Evolutionary conservation across 2,329 filamentous ascomycete species (phyloP).

Genomic region (Capronia americana): DNA sequence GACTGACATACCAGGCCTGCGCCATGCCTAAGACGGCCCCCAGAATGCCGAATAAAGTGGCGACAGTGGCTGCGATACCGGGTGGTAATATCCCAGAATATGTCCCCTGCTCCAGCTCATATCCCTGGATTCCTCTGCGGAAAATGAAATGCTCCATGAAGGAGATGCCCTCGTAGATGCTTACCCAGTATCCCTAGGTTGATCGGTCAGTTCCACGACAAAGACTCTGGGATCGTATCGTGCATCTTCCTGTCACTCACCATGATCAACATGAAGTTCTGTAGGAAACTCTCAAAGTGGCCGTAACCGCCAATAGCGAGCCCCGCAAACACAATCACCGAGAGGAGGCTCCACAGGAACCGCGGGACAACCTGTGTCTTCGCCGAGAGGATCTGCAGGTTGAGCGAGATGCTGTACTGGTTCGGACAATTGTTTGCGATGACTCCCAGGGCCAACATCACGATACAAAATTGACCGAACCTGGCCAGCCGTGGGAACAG

Average conservation of each 20-base stretch:
- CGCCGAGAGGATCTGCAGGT: constrained; percentile 69
- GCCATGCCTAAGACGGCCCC: constrained; percentile 71
- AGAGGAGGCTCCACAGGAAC: constrained; percentile 68
- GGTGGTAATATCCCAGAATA: constrained; percentile 63
- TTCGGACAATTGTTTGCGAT: constrained; percentile 61
- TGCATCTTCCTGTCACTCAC: not conserved
- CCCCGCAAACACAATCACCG: constrained; percentile 67
- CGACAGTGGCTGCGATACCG: constrained; percentile 65
- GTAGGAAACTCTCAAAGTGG: constrained; percentile 68
- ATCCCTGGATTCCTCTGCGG: constrained; percentile 56
- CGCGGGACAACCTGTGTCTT: constrained; percentile 66
- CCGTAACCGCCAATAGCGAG: constrained; percentile 69
- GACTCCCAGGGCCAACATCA: constrained; percentile 69
- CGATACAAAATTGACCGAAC: constrained; percentile 70
- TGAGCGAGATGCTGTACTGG: constrained; percentile 68
- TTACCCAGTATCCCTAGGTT: constrained; percentile 73
- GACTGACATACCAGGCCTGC: constrained; percentile 72
- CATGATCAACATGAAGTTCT: constrained; percentile 68
- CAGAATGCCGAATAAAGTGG: constrained; percentile 69
- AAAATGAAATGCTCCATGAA: constrained; percentile 68
- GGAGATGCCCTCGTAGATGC: constrained; percentile 68
- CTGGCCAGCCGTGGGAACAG: constrained; percentile 62
- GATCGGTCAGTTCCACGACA: constrained; percentile 1
- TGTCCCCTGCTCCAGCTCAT: constrained; percentile 65
- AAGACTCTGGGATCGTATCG: not conserved